A percentile compares a stretch with the other conserved stretches of the same genome.
Conservation (phyloP, 75 land plant genomes). For the Cunninghamia lanceolata region DNA sequence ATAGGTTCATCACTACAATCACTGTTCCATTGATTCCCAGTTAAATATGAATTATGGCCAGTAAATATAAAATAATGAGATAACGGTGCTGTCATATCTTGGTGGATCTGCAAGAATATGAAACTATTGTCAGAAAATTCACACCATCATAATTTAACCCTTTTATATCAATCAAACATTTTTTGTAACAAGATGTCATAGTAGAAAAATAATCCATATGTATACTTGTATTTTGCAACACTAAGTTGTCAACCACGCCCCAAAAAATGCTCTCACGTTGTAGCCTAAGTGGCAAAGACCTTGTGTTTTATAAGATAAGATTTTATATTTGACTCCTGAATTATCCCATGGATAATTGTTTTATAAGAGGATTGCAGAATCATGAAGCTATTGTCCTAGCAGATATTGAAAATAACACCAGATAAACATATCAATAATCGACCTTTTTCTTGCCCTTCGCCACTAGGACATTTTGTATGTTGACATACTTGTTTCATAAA, state of each 20-base stretch:
- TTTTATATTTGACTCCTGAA: background rate
- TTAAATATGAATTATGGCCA: slow-evolving; percentile 88
- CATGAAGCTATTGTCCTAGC: background rate
- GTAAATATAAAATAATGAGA: slow-evolving; percentile 85
- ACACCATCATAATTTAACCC: background rate
- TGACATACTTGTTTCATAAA: background rate
- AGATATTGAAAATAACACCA: background rate
- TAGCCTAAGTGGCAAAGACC: background rate
- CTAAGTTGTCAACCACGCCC: background rate
- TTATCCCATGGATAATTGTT: background rate
- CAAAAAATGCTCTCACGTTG: background rate
- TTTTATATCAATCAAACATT: background rate
- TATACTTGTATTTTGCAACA: background rate
- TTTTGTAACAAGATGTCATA: background rate
- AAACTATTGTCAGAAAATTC: background rate
- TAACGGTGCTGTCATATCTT: slow-evolving; percentile 81
- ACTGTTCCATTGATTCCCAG: slow-evolving; percentile 88
- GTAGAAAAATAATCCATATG: background rate
- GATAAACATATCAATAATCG: background rate
- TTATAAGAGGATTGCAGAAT: background rate
- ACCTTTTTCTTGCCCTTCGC: background rate
- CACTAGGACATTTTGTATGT: background rate
- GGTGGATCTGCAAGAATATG: slow-evolving; percentile 61
- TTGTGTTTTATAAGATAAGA: background rate
- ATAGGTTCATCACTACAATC: slow-evolving; percentile 76